These are phyloP conservation scores for Claviceps pusilla DNA, from an alignment of 2,329 filamentous ascomycete genomes.

Conservation along the genomic window DNA sequence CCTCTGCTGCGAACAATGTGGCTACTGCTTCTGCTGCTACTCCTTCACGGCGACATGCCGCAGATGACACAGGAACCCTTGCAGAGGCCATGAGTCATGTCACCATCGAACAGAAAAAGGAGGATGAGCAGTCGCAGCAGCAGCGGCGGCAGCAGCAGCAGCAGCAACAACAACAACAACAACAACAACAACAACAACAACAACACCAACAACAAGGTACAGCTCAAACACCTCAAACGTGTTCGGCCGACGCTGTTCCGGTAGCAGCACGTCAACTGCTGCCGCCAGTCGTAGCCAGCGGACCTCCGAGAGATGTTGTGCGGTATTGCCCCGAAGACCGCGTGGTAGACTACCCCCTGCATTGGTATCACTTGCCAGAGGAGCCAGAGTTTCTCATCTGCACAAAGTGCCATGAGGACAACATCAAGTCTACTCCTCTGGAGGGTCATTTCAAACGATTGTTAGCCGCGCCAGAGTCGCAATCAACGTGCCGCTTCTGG, in stretches of 20 bases:
- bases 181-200: not conserved
- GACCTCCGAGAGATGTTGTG: slow-evolving; percentile 11
- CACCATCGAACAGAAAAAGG: not conserved
- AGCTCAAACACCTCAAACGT: too few species aligned
- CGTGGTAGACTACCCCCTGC: slow-evolving; percentile 14
- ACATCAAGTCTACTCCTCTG: slow-evolving; percentile 19
- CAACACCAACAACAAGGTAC: not conserved
- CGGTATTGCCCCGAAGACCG: slow-evolving; percentile 16
- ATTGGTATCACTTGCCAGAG: slow-evolving; percentile 18
- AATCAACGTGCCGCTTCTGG: slow-evolving; percentile 18
- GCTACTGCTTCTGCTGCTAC: not conserved
- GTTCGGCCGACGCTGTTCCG: not conserved
- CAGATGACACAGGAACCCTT: not conserved
- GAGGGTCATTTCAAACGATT: slow-evolving; percentile 15
- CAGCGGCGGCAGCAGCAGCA: not conserved
- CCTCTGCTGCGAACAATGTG: not conserved
- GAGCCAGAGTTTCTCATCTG: slow-evolving; percentile 22
- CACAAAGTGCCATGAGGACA: slow-evolving; percentile 24
- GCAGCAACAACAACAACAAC: not conserved
- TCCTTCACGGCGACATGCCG: not conserved
- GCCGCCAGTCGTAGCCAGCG: slow-evolving; percentile 9
- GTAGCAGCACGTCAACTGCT: not conserved
- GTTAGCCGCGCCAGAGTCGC: slow-evolving; percentile 13
- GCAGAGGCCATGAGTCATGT: slow-evolving; percentile 1
- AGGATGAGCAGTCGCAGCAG: not conserved